Evolutionary conservation across 2,329 filamentous ascomycete genomes (phyloP), one percentile per base, ranked within the genome.

Genomic region (Lasiodiplodia gonubiensis): DNA sequence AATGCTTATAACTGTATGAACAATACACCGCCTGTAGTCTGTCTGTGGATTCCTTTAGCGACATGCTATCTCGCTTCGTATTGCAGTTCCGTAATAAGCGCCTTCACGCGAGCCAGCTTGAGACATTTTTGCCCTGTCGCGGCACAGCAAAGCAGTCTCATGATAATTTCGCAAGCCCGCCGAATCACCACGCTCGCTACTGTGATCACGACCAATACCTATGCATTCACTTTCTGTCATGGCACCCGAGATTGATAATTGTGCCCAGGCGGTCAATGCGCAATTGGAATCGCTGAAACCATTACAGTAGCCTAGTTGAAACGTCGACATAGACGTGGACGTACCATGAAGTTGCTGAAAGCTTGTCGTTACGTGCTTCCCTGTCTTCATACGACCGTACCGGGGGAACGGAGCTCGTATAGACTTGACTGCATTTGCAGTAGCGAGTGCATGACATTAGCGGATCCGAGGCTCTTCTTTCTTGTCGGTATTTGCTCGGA

Each of bases 41-140:
- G 42, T 46, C 42, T 51, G 42, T n/a, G 59, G 59, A 25, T n/a
- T 10, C 14, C 25, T 37, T 63, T 63, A 63, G 46, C 59, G 59
- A 63, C n/a, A 6, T 25, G 27, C 42, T 7, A 63, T 63, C 25
- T 63, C 59, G 59, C 59, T 63, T 63, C n/a, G 16, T 51, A 30
- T n/a, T 37, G 46, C 59, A 21, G 49, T 21, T 51, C 59, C 42
- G 59, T 46, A 18, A n/a, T 6, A 51, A n/a, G n/a, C 7, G 25
- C 27, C 25, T 23, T 46, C 48, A 61, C 23, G 42, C 55, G 42
- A 61, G 27, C 18, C 0, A 27, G 21, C n/a, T 48, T 23, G 25
- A 51, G 55, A 25, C 27, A 21, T 35, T 48, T 60, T 48, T 27
- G 1, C 18, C 12, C 23, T 6, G 42, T 49, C 23, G 27, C 42